Base-by-base conservation (phyloP, 78 protist genomes). In the Isochrysis galbana region DNA sequence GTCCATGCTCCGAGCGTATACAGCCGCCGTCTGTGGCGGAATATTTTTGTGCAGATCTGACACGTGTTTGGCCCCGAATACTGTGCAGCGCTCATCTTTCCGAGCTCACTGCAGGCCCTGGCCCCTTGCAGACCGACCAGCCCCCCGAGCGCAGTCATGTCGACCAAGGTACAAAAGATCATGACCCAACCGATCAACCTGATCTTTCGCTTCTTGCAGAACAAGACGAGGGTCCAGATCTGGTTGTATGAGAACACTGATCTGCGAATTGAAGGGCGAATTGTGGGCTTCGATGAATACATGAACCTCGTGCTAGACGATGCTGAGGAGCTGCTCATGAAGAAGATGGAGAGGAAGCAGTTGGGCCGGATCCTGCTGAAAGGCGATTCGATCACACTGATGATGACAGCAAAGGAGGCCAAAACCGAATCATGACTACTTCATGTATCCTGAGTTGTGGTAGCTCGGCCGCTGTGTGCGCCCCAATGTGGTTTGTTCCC, bases 251-350 rank as follows among this genome's bases (percentile, higher is more conserved):
- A 97, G 91, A 94, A 97, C 41, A 91, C 96, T 0, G 96, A 96
- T 45, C 34, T 96, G 87, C 90, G 97, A 48, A 95, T 97, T 44
- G 98, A 97, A 91, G 98, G 98, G 5, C 87, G 80, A 14, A 97
- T 97, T 69, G 95, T 97, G 48, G 99, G 99, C 61, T 97, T 98
- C 34, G 99, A 98, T 91, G 99, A 98, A 94, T 98, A 95, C 96
- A 98, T 98, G 99, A 98, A 98, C 91, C 94, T 98, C 51, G 97
- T 96, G 78, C 93, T 98, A 22, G 99, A 97, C 92, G 95, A 98
- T 44, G 98, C 99, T 32, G 96, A 93, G 92, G 99, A 98, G 90
- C 22, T 97, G 5, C 36, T 80, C 70, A 21, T 91, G 69, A 98
- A 98, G 95, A 96, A 95, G 95, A 94, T 96, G 90, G 94, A 96